Conservation (phyloP, 257 asterid species). For the Petrea volubilis region DNA sequence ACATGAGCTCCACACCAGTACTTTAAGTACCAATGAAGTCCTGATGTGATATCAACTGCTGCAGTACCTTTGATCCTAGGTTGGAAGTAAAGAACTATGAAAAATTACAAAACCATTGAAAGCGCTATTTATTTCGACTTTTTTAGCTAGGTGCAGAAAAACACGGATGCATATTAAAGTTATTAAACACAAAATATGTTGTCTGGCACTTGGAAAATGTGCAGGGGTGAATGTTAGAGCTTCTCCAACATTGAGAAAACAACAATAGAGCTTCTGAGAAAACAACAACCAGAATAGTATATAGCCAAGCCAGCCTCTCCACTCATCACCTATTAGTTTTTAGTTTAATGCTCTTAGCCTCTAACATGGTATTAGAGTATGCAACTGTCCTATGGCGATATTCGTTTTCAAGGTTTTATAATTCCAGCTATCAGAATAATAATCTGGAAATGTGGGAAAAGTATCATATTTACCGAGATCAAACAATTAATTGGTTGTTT, state of each 20-base stretch:
- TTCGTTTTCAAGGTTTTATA: neutral
- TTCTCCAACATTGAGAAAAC: neutral
- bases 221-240: neutral
- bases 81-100: constrained; percentile 2
- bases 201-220: no score
- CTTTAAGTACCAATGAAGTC: constrained; percentile 94
- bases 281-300: neutral
- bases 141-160: neutral
- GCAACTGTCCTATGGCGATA: no score
- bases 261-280: neutral
- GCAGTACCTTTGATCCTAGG: constrained; percentile 88
- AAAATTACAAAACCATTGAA: neutral
- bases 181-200: neutral
- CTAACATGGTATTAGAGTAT: no score
- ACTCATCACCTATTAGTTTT: neutral
- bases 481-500: neutral
- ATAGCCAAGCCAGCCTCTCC: neutral
- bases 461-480: neutral
- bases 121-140: constrained; percentile 11
- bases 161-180: neutral
- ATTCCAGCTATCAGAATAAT: neutral
- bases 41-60: constrained; percentile 83
- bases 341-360: neutral
- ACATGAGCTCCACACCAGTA: constrained; percentile 91
- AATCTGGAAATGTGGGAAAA: neutral